A percentile compares a stretch with the other conserved stretches of the same genome.
These are phyloP conservation scores for Pyrenochaeta sp. DNA, from an alignment of 2,329 filamentous ascomycete species.

Conservation along the genomic window DNA sequence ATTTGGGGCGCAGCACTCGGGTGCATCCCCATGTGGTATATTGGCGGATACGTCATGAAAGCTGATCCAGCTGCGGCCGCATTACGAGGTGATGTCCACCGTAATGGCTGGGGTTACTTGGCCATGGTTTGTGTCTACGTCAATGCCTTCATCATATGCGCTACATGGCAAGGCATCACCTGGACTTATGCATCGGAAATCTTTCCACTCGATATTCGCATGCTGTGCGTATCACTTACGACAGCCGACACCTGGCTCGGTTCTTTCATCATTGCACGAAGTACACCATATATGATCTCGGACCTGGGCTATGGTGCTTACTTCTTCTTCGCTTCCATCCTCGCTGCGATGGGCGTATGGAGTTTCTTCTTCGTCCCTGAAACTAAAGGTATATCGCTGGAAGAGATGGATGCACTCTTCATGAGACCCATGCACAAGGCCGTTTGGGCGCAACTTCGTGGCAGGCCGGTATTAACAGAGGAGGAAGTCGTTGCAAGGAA, in stretches of 20 bases:
- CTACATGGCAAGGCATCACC: constrained; percentile 54
- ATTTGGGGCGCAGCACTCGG: constrained; percentile 60
- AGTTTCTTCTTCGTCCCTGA: constrained; percentile 45
- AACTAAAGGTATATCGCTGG: constrained; percentile 42
- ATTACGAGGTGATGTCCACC: constrained; percentile 51
- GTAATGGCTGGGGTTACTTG: constrained; percentile 59
- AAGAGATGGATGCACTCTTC: constrained; percentile 45
- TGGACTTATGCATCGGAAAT: constrained; percentile 61
- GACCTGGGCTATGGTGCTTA: constrained; percentile 50
- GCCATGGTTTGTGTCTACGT: constrained; percentile 65
- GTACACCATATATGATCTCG: constrained; percentile 51
- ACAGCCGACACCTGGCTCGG: constrained; percentile 52
- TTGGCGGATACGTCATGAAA: constrained; percentile 63
- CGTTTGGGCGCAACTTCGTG: constrained; percentile 41
- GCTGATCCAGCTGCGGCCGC: constrained; percentile 59
- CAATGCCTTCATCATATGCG: constrained; percentile 62
- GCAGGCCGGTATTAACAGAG: constrained; percentile 25
- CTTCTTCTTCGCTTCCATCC: constrained; percentile 49
- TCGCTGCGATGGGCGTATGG: constrained; percentile 42
- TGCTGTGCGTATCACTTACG: constrained; percentile 51
- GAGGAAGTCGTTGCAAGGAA: constrained; percentile 23
- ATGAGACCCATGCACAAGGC: constrained; percentile 37
- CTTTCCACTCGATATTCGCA: constrained; percentile 54
- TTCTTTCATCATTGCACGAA: constrained; percentile 51
- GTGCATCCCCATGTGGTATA: constrained; percentile 60